Evolutionary conservation across 345 rosid genomes (phyloP).

Genomic region (Arabidopsis arenosa): DNA sequence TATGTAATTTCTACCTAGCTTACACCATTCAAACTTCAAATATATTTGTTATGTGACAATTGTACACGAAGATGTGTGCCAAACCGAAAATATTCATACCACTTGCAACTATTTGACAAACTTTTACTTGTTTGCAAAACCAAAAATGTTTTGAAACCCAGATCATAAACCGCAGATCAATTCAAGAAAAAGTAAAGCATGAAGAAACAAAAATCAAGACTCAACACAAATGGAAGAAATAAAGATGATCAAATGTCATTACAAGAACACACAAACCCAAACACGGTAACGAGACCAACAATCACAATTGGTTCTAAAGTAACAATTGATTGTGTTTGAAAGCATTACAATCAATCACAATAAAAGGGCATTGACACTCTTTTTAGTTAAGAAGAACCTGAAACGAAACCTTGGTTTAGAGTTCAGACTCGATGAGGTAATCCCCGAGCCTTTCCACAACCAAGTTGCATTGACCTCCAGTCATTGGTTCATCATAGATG

Average conservation of each 20-base stretch:
- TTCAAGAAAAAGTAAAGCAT: background rate
- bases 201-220: slow-evolving; percentile 25
- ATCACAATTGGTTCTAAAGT: slow-evolving; percentile 27
- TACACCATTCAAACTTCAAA: no score
- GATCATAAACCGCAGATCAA: background rate
- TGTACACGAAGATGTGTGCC: background rate
- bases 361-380: slow-evolving; percentile 4
- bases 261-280: slow-evolving; percentile 36
- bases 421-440: slow-evolving; percentile 77
- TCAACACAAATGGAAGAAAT: slow-evolving; percentile 19
- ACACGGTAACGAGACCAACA: slow-evolving; percentile 27
- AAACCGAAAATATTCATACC: background rate
- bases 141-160: background rate
- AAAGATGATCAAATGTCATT: slow-evolving; percentile 28
- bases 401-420: slow-evolving; percentile 37
- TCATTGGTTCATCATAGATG: slow-evolving; percentile 48
- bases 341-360: slow-evolving; percentile 40
- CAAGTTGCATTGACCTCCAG: slow-evolving; percentile 48
- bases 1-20: no score
- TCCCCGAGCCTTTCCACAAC: slow-evolving; percentile 59
- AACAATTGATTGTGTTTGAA: slow-evolving; percentile 33
- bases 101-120: background rate
- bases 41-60: no score
- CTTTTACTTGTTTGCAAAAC: background rate
- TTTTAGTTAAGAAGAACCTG: slow-evolving; percentile 1